Evolutionary conservation across 129 eudicot species (phyloP), one percentile per base, ranked within the genome.

Genomic region (Chrysanthemum seticuspe): DNA sequence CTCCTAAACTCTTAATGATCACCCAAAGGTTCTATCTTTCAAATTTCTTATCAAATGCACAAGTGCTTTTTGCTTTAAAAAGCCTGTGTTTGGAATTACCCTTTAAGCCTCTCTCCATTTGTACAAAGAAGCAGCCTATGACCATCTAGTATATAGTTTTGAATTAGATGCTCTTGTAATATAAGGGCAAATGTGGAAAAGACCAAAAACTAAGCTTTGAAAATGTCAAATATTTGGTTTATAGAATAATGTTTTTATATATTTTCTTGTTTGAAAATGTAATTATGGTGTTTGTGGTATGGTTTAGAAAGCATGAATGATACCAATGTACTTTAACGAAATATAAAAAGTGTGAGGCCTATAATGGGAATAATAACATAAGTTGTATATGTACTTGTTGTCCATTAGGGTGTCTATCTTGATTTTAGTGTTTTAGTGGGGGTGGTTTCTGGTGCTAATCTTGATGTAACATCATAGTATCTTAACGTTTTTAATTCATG

Each of bases 121-220:
- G 93, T 88, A 74, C 59, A 85, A 85, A 82, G 87, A 82, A 70
- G 85, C 82, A 68, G 78, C 81, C 13, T 73, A 67, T 53, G 47
- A 40, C 10, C 47, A 40, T 40, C 47, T 40, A 81, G 83, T 50
- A 74, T 70, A 81, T 76, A 82, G 79, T 80, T 77, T 62, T 62
- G 68, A 53, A 64, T 70, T 68, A 78, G 18, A 60, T 52, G 63
- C 72, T 78, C 54, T 59, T 81, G 92, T 66, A 67, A 66, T 68
- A 67, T 50, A 73, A 65, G 81, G 64, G 82, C 60, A 40, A 54
- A 51, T 65, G 48, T 78, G 79, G 74, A 62, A 71, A 48, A 65
- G 48, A 11, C 34, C 16, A 29, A 77, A 67, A 2, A 18, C 72
- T 66, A 78, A 78, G 68, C 58, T 63, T 36, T 69, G 54, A 67